Percentiles rank a stretch among this genome's conserved stretches.
Conservation (phyloP, 371 early-diverging fungal species). For the Mucor ambiguus region DNA sequence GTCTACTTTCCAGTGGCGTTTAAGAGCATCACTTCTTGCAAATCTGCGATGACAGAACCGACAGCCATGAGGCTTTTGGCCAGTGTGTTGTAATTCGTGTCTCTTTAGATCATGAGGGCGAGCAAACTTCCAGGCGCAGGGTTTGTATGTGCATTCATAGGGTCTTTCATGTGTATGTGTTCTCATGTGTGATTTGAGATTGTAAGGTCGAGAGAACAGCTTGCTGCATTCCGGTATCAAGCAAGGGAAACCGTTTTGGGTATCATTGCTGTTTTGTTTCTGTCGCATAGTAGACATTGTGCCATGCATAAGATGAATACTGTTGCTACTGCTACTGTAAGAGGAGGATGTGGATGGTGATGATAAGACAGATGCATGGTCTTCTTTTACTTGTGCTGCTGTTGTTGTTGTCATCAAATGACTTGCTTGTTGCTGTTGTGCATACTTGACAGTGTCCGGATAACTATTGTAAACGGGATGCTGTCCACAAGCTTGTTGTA, state of each 20-base stretch:
- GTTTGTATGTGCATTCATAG: background rate
- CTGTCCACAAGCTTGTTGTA: background rate
- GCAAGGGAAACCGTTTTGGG: background rate
- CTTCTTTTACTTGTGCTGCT: background rate
- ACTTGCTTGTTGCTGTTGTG: background rate
- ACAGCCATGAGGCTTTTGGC: constrained; percentile 67
- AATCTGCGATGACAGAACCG: constrained; percentile 59
- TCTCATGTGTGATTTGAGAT: constrained; percentile 6
- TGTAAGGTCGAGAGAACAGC: background rate
- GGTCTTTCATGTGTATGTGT: background rate
- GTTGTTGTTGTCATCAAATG: constrained; percentile 1
- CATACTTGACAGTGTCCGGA: background rate
- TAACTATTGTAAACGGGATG: background rate
- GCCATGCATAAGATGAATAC: background rate
- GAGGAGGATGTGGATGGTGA: background rate
- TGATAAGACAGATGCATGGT: background rate
- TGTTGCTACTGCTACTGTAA: background rate
- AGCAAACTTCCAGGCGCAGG: background rate
- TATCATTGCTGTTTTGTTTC: background rate
- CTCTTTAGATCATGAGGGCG: constrained; percentile 77
- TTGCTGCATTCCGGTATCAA: background rate
- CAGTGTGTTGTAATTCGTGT: constrained; percentile 76
- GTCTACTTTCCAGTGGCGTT: constrained; percentile 69
- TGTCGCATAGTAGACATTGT: background rate
- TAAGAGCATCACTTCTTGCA: constrained; percentile 70